Evolutionary conservation across 106 monocot genomes (phyloP).

Genomic region (Iris macrosiphon): DNA sequence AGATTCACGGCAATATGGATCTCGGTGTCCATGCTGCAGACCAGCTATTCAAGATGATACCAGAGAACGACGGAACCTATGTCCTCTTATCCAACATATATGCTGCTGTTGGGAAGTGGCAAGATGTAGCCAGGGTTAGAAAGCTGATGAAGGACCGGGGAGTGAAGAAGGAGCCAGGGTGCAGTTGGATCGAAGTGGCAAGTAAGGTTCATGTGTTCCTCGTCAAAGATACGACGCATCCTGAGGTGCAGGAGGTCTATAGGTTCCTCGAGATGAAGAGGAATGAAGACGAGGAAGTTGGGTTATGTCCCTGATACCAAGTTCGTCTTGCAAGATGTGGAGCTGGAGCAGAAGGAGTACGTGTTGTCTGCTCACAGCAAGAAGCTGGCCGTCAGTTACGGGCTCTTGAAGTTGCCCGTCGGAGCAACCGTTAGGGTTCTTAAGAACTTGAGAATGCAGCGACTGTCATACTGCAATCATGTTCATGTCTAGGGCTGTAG

Average conservation of each 20-base stretch:
- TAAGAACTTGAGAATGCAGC: constrained; percentile 73
- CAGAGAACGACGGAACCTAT: constrained; percentile 71
- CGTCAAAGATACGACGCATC: constrained; percentile 49
- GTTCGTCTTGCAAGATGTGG: constrained; percentile 63
- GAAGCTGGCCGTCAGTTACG: constrained; percentile 58
- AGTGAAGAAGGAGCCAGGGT: constrained; percentile 79
- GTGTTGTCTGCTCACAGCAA: constrained; percentile 56
- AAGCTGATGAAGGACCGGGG: constrained; percentile 80
- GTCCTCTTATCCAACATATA: constrained; percentile 76
- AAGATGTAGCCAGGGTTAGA: constrained; percentile 68
- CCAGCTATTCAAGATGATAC: constrained; percentile 61
- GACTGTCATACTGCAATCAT: constrained; percentile 69
- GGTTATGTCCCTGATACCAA: constrained; percentile 70
- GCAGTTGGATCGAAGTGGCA: constrained; percentile 72
- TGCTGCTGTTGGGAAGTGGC: constrained; percentile 58
- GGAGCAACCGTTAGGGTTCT: constrained; percentile 48
- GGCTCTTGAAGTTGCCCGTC: constrained; percentile 36
- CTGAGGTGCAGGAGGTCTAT: constrained; percentile 29
- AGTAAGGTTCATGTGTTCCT: constrained; percentile 61
- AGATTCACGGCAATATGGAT: constrained; percentile 57
- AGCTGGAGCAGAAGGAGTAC: constrained; percentile 45
- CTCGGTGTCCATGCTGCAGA: constrained; percentile 72
- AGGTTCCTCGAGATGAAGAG: constrained; percentile 30
- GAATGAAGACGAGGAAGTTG: constrained; percentile 63
- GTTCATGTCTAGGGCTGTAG: constrained; percentile 50